Evolutionary conservation across 148 eudicot genomes (phyloP).

Genomic region (Diospyros kaki): DNA sequence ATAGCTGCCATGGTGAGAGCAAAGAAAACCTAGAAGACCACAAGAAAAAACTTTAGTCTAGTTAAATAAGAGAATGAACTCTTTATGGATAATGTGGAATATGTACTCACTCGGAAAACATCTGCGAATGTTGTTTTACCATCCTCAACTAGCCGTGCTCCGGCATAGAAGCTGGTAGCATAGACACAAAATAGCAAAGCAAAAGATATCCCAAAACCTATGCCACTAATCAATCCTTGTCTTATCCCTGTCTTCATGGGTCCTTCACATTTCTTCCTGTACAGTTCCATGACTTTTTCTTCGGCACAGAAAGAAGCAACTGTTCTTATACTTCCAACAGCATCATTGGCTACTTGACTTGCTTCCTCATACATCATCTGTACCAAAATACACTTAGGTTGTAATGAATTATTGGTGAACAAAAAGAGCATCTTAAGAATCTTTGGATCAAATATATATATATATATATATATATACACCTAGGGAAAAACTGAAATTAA

Average conservation of each 20-base stretch:
- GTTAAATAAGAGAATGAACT: background rate
- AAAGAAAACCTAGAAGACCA: conserved; percentile 11
- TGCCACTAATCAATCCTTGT: conserved; percentile 18
- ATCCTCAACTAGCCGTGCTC: conserved; percentile 20
- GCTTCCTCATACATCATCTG: conserved; percentile 50
- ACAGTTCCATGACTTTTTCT: conserved; percentile 15
- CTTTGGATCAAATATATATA: background rate
- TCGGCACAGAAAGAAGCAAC: conserved; percentile 12
- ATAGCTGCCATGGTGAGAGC: conserved; percentile 19
- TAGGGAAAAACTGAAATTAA: too few species aligned
- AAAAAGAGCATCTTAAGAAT: background rate
- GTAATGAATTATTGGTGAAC: conserved; percentile 3
- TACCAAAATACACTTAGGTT: background rate
- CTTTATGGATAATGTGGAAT: background rate
- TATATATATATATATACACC: background rate
- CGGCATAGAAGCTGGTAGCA: conserved; percentile 16
- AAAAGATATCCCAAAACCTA: conserved; percentile 16
- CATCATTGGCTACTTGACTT: conserved; percentile 14
- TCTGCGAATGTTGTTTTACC: conserved; percentile 4
- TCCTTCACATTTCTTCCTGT: conserved; percentile 17
- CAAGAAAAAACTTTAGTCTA: background rate
- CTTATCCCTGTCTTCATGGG: conserved; percentile 18
- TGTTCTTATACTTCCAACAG: conserved; percentile 11
- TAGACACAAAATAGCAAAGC: conserved; percentile 9
- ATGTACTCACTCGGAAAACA: conserved; percentile 18